Evolutionary conservation across 345 rosid genomes (phyloP), one percentile per base, ranked within the genome.

Genomic region (Noccaea bulbosa): DNA sequence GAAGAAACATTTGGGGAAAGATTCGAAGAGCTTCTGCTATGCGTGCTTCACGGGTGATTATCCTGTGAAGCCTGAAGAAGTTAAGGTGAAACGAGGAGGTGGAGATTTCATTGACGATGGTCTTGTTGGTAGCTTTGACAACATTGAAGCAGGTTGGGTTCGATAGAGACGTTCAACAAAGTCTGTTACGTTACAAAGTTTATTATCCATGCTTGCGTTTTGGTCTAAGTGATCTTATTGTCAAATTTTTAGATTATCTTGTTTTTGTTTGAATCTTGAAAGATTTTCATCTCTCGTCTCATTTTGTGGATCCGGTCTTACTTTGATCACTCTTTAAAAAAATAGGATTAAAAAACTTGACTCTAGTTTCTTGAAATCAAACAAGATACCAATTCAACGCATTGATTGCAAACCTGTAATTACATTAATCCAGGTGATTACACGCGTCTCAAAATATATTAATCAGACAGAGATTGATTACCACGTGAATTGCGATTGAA

Each of bases 91-190:
- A 78, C 73, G 88, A 69, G 82, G 86, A 3, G 98, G 98, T 9
- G 98, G 98, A 6, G 97, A 93, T 67, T 91, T 87, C 24, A 49
- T 91, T 67, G 98, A 93, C 48, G 98, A 89, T 60, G 98, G 98
- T 11, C 74, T 91, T 43, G 82, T 72, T 76, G 98, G 96, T 56
- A 82, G 85, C 49, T 60, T 88, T 0, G 87, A 87, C 5, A 79
- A 83, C 69, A 83, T 93, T 15, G 87, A 90, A 71, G 92, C 86
- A 33, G 97, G 88, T 20, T 93, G 96, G 90, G 87, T 93, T 76
- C 76, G 76, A 50, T 76, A 76, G 52, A 14, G 43, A 33, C 41
- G 1, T 44, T 3, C 27, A 22, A 30, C 20, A 7, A 12, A 20
- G 22, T 50, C 14, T 24, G 3, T 24, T 35, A 65, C 16, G 12